Evolutionary conservation across 345 rosid species (phyloP).

Genomic region (Citrus unshiu): DNA sequence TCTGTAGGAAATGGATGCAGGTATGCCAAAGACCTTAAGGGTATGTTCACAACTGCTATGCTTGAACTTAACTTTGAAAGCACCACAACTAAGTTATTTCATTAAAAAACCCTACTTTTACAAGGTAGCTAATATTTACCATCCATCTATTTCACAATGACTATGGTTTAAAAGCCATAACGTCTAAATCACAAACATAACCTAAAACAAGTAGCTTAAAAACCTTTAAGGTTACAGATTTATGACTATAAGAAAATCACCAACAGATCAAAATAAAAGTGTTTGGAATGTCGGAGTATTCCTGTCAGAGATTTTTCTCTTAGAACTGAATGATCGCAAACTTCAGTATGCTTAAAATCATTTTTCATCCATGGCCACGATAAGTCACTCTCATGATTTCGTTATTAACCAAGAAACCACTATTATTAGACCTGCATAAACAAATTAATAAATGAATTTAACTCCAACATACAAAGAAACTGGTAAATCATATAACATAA

Average conservation of each 20-base stretch:
- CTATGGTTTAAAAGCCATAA: too few species aligned
- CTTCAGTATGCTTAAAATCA: not conserved
- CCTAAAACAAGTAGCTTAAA: not conserved
- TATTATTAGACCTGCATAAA: not conserved
- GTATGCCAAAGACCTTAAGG: too few species aligned
- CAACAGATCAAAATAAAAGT: not conserved
- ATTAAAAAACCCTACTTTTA: too few species aligned
- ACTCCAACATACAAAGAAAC: not conserved
- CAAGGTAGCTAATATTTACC: too few species aligned
- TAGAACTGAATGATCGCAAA: not conserved
- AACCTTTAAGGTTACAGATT: not conserved
- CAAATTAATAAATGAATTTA: not conserved
- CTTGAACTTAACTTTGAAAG: too few species aligned
- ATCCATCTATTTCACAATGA: too few species aligned
- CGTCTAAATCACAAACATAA: too few species aligned
- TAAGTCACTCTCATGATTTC: not conserved
- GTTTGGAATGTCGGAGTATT: not conserved
- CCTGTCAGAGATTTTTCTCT: not conserved
- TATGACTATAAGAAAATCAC: not conserved
- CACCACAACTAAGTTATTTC: too few species aligned
- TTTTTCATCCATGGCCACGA: not conserved
- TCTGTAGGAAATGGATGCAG: too few species aligned
- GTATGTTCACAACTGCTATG: too few species aligned
- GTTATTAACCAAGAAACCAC: not conserved
- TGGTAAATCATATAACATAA: not conserved